A percentile compares a stretch with the other conserved stretches of the same genome.
phyloP scores from a whole-genome alignment of 306 rosid species.

The Glycine tomentella region DNA sequence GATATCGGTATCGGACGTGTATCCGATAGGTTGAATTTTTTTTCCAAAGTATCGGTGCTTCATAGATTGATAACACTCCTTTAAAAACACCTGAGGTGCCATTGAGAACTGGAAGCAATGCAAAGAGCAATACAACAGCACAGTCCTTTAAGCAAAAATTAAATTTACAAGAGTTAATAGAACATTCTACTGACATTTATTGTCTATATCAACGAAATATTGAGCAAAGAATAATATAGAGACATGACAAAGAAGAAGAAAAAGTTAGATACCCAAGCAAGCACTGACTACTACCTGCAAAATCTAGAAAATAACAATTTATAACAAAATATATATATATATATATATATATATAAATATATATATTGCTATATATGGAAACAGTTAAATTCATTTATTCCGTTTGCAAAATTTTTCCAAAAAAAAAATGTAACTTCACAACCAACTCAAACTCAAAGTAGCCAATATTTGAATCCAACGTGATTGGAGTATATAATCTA shows the following conservation, averaged over 20 bases:
- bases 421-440: conserved; percentile 61
- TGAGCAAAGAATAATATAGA: conserved; percentile 5
- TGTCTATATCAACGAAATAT: conserved; percentile 33
- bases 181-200: conserved; percentile 40
- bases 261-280: conserved; percentile 14
- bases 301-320: no score
- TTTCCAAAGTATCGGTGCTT: no score
- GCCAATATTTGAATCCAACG: conserved; percentile 77
- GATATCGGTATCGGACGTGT: no score
- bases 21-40: no score
- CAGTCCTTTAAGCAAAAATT: no score
- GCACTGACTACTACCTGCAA: conserved; percentile 69
- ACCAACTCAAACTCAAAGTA: conserved; percentile 81
- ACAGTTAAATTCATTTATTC: not conserved
- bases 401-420: not conserved
- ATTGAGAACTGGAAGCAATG: conserved; percentile 94
- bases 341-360: no score
- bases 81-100: conserved; percentile 96
- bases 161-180: conserved; percentile 41
- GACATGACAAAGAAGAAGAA: conserved; percentile 11
- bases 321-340: no score
- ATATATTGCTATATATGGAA: no score
- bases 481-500: conserved; percentile 83
- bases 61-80: no score
- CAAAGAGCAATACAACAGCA: conserved; percentile 98